phyloP scores from a whole-genome alignment of 169 alveolate genomes.

The Cytauxzoon felis region DNA sequence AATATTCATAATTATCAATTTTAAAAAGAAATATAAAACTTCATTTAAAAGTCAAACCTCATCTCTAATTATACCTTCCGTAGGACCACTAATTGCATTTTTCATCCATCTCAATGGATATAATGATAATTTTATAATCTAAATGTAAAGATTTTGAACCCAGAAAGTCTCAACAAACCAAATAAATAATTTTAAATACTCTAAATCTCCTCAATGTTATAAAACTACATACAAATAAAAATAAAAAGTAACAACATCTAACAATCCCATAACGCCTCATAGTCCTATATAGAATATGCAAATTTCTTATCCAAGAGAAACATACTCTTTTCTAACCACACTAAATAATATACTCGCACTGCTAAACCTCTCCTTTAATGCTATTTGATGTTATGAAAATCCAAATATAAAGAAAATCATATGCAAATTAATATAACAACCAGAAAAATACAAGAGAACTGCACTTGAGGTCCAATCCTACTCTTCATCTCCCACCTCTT shows the following conservation, averaged over 20 bases:
- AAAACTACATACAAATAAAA: constrained; percentile 37
- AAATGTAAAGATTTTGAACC: neutral
- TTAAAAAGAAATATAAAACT: too few species aligned
- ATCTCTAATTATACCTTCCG: too few species aligned
- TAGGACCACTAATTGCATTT: too few species aligned
- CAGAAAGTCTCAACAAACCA: constrained; percentile 3
- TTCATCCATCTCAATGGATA: too few species aligned
- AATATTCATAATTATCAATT: too few species aligned
- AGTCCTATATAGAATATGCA: constrained; percentile 30
- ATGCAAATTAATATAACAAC: neutral
- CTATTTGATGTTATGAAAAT: neutral
- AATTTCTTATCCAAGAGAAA: neutral
- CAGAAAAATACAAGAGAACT: neutral
- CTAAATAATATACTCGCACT: constrained; percentile 23
- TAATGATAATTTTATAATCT: too few species aligned
- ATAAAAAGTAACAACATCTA: constrained; percentile 43
- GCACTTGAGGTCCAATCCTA: neutral
- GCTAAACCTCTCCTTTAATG: constrained; percentile 36
- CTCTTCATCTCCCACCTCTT: neutral
- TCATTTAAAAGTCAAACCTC: too few species aligned
- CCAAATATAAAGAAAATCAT: neutral
- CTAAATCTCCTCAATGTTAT: constrained; percentile 50
- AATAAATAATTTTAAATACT: constrained; percentile 15
- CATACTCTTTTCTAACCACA: constrained; percentile 35
- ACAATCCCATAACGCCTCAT: constrained; percentile 58